phyloP scores from a whole-genome alignment of 1,139 yeast species.

The Kurtzmaniella quercitrusa region DNA sequence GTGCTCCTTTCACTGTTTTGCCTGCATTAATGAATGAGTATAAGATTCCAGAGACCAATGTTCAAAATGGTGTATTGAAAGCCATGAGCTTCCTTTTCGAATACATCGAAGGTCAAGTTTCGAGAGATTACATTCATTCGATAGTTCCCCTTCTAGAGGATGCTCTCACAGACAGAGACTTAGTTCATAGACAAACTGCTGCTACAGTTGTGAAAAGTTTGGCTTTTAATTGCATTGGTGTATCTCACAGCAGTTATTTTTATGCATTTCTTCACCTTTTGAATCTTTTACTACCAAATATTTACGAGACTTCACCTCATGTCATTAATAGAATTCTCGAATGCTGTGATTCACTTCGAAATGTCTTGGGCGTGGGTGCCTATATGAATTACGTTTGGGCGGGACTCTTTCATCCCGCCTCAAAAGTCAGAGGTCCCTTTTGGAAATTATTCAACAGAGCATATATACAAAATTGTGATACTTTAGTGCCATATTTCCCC shows the following conservation, averaged over 20 bases:
- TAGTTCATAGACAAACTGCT: slow-evolving; percentile 94
- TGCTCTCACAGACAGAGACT: slow-evolving; percentile 87
- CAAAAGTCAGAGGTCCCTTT: slow-evolving; percentile 77
- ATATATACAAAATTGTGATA: slow-evolving; percentile 70
- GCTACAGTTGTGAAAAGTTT: slow-evolving; percentile 83
- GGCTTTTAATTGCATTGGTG: slow-evolving; percentile 75
- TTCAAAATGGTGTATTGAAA: slow-evolving; percentile 92
- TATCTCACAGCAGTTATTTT: slow-evolving; percentile 71
- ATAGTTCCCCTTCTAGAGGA: slow-evolving; percentile 81
- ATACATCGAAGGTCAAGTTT: slow-evolving; percentile 72
- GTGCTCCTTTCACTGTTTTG: slow-evolving; percentile 91
- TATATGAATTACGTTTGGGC: slow-evolving; percentile 77
- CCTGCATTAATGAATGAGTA: slow-evolving; percentile 97
- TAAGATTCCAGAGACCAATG: slow-evolving; percentile 86
- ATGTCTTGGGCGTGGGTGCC: slow-evolving; percentile 72
- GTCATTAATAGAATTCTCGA: slow-evolving; percentile 81
- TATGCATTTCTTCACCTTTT: slow-evolving; percentile 58
- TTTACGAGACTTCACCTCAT: slow-evolving; percentile 93
- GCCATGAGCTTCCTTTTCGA: slow-evolving; percentile 93
- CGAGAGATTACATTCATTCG: slow-evolving; percentile 80
- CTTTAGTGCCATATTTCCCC: slow-evolving; percentile 84
- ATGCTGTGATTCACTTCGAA: slow-evolving; percentile 70
- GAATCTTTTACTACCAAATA: slow-evolving; percentile 75
- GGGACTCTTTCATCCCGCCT: slow-evolving; percentile 92
- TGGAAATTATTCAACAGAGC: slow-evolving; percentile 82